A percentile compares a stretch with the other conserved stretches of the same genome.
These are phyloP conservation scores for Linderina pennispora DNA, from an alignment of 192 early-diverging fungal species.

Conservation along the genomic window DNA sequence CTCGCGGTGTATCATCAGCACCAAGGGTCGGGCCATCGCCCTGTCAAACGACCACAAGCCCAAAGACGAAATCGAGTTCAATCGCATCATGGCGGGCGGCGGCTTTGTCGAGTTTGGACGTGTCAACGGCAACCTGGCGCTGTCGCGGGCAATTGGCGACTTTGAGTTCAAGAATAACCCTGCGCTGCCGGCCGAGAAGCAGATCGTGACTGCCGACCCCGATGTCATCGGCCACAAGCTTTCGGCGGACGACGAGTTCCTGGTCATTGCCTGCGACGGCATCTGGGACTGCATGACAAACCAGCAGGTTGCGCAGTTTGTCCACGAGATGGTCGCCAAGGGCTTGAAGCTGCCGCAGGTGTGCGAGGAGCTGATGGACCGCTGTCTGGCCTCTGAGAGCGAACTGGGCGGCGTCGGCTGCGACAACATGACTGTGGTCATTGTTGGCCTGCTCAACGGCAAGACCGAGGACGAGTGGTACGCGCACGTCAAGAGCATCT, in stretches of 20 bases:
- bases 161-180: conserved; percentile 97
- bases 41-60: conserved; percentile 97
- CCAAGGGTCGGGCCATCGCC: conserved; percentile 64
- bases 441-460: conserved; percentile 81
- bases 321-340: conserved; percentile 62
- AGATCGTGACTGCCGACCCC: conserved; percentile 91
- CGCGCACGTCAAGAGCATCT: conserved; percentile 37
- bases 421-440: conserved; percentile 99
- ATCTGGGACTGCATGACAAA: conserved; percentile 98
- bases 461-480: conserved; percentile 75
- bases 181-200: conserved; percentile 71
- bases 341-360: conserved; percentile 57
- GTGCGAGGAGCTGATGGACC: conserved; percentile 88
- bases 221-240: conserved; percentile 59
- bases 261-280: conserved; percentile 97
- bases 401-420: conserved; percentile 92
- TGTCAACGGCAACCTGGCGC: conserved; percentile 97
- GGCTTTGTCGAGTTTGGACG: conserved; percentile 98
- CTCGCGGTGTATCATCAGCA: conserved; percentile 84
- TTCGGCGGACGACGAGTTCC: conserved; percentile 68
- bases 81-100: conserved; percentile 83
- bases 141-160: conserved; percentile 96
- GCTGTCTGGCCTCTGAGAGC: conserved; percentile 82
- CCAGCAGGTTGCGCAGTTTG: conserved; percentile 85
- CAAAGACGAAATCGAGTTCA: conserved; percentile 71